These are phyloP conservation scores for Verruconis gallopava DNA, from an alignment of 2,329 filamentous ascomycete species.

Conservation along the genomic window DNA sequence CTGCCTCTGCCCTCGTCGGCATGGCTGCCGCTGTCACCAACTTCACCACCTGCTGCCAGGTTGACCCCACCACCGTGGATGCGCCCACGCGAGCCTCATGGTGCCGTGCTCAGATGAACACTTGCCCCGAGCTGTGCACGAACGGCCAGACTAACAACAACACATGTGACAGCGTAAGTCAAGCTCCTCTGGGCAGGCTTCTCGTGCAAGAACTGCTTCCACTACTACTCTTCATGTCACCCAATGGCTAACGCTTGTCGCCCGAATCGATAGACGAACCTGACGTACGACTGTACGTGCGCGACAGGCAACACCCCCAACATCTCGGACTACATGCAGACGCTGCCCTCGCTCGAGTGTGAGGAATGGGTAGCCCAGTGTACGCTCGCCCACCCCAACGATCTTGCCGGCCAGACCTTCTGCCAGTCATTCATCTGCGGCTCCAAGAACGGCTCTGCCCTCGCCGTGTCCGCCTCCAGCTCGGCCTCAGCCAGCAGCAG, in stretches of 20 bases:
- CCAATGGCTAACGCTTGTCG: constrained; percentile 9
- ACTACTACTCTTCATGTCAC: neutral
- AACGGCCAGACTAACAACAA: constrained; percentile 35
- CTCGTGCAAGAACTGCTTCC: constrained; percentile 1
- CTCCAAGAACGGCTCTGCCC: constrained; percentile 29
- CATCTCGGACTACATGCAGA: constrained; percentile 42
- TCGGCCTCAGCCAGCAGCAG: constrained; percentile 15
- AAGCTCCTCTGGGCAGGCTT: neutral
- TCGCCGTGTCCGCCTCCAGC: constrained; percentile 18
- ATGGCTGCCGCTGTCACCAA: constrained; percentile 32
- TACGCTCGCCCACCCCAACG: constrained; percentile 25
- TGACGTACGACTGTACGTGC: constrained; percentile 47
- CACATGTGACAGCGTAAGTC: constrained; percentile 44
- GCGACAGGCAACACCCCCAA: constrained; percentile 41
- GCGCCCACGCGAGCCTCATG: constrained; percentile 31
- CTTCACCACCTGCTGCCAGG: constrained; percentile 23
- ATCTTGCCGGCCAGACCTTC: constrained; percentile 23
- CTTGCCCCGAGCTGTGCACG: constrained; percentile 48
- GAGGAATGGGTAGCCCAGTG: constrained; percentile 34
- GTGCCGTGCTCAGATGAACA: constrained; percentile 46
- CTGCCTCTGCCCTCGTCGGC: constrained; percentile 33
- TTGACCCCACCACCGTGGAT: constrained; percentile 30
- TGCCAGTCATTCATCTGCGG: constrained; percentile 44
- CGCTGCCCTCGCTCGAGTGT: constrained; percentile 49
- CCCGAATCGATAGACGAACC: constrained; percentile 34